These are phyloP conservation scores for Withania somnifera DNA, from an alignment of 305 asterid species.

Conservation along the genomic window DNA sequence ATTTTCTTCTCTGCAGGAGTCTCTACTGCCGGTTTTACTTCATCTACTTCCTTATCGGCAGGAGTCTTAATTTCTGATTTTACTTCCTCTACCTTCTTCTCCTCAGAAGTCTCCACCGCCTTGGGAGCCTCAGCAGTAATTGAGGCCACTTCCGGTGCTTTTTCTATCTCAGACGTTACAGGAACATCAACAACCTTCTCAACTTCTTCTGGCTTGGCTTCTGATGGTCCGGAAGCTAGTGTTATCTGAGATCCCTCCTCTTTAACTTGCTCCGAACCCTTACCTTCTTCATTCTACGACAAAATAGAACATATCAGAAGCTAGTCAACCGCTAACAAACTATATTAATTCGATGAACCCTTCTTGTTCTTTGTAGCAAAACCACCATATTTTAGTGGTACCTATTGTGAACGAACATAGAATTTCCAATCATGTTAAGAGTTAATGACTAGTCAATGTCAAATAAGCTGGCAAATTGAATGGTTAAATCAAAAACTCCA, in stretches of 20 bases:
- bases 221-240: not conserved
- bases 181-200: constrained; percentile 3
- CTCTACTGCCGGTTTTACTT: not conserved
- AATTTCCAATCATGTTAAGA: not conserved
- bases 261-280: constrained; percentile 2
- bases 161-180: not conserved
- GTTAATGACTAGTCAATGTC: not conserved
- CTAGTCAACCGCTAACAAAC: not conserved
- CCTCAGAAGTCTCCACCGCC: not conserved
- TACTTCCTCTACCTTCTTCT: constrained; percentile 4
- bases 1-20: not conserved
- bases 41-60: not conserved
- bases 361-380: not conserved
- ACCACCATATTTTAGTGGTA: not conserved
- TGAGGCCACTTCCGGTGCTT: constrained; percentile 3
- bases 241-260: constrained; percentile 13
- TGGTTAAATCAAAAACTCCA: not conserved
- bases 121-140: not conserved
- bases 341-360: not conserved
- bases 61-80: constrained; percentile 1
- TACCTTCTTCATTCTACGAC: constrained; percentile 16
- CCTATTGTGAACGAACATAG: not conserved
- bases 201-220: not conserved
- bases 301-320: not conserved
- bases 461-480: not conserved